Conservation (phyloP, 495 filamentous ascomycete species). For the Cercophora newfieldiana region DNA sequence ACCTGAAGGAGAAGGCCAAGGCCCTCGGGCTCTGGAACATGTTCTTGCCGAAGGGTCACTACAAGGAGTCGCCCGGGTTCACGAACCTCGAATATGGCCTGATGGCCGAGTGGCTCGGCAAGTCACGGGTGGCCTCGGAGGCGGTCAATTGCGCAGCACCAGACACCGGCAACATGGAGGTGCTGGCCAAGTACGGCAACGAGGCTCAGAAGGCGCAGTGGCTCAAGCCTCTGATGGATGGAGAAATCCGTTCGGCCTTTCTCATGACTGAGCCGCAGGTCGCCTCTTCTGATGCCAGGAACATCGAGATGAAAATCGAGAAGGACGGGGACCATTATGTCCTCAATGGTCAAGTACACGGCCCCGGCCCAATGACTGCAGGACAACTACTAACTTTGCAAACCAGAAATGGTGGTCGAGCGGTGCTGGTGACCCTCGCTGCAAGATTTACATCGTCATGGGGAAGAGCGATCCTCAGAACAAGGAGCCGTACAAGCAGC, state of each 20-base stretch:
- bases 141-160: slow-evolving; percentile 90
- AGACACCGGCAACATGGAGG: slow-evolving; percentile 96
- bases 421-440: slow-evolving; percentile 87
- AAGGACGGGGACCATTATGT: slow-evolving; percentile 80
- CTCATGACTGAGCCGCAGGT: slow-evolving; percentile 91
- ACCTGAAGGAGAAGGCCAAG: slow-evolving; percentile 80
- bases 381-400: neutral
- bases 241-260: slow-evolving; percentile 84
- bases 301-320: slow-evolving; percentile 80
- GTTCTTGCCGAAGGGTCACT: slow-evolving; percentile 93
- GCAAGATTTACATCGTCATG: slow-evolving; percentile 89
- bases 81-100: slow-evolving; percentile 89
- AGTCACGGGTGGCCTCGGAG: slow-evolving; percentile 75
- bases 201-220: slow-evolving; percentile 86
- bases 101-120: slow-evolving; percentile 89
- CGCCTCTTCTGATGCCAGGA: slow-evolving; percentile 84
- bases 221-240: slow-evolving; percentile 80
- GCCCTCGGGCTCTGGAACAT: slow-evolving; percentile 96
- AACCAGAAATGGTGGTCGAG: slow-evolving; percentile 93
- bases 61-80: slow-evolving; percentile 88
- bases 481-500: slow-evolving; percentile 75
- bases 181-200: slow-evolving; percentile 89
- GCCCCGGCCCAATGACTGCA: neutral
- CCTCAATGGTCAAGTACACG: slow-evolving; percentile 74
- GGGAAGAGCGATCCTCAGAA: slow-evolving; percentile 76